Base-by-base conservation (phyloP, 371 early-diverging fungal genomes). In the Mortierella sp. region DNA sequence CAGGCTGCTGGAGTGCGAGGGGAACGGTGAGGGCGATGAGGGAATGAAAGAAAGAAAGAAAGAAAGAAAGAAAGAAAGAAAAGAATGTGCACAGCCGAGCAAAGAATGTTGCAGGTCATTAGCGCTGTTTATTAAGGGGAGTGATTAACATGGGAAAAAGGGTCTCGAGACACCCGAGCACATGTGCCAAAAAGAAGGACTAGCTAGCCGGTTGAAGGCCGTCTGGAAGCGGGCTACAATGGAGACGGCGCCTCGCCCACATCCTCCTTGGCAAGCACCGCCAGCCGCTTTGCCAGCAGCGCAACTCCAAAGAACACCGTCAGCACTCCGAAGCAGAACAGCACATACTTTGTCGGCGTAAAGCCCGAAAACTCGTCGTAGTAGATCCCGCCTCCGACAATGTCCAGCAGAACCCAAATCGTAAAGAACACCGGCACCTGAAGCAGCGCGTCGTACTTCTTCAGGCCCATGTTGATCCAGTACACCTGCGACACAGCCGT, bases 371-470 rank as follows among this genome's bases (percentile, higher is more conserved):
- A 97, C 81, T 97, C 96, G 77, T 92, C 90, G 88, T 95, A 97
- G 85, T 96, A 97, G 71, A 97, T 91, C 10, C 97, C 97, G 24
- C 96, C 97, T 26, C 95, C 96, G 14, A 94, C 80, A 46, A 96
- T 93, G 74, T 92, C 93, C 72, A 93, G 80, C 64, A 95, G 77
- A 5, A 92, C 96, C 96, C 96, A 96, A 51, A 95, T 92, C 37
- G 95, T 93, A 80, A 95, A 96, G 84, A 95, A 97, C 44, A 96
- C 93, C 0, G 97, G 97, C 46, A 97, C 93, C 71, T 96, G 96
- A 9, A 97, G 88, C 73, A 97, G 79, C 0, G 97, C 97, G 81
- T 97, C 97, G 85, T 96, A 97, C 64, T 95, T 90, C 73, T 92
- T 91, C 31, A 97, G 86, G 0, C 96, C 97, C 89, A 93, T 93